Conservation (phyloP, 768 basidiomycete genomes). For the Kwoniella mangroviensis region DNA sequence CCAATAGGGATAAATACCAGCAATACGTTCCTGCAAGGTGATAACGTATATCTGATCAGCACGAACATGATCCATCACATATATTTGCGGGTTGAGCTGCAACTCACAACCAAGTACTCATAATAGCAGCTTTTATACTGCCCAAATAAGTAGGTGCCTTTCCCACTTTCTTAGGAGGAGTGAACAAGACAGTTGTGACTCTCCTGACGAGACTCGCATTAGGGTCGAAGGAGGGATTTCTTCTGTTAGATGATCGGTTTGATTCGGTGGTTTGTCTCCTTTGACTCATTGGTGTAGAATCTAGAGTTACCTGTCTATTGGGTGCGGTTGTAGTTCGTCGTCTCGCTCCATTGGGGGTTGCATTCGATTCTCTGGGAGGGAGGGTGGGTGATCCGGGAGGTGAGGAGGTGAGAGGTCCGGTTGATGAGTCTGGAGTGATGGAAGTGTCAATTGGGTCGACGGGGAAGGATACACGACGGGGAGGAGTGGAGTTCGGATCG, state of each 20-base stretch:
- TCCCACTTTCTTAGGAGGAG: slow-evolving; percentile 49
- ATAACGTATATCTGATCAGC: slow-evolving; percentile 46
- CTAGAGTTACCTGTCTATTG: slow-evolving; percentile 11
- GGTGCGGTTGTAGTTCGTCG: slow-evolving; percentile 5
- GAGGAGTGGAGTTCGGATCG: not conserved
- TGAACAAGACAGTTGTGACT: slow-evolving; percentile 54
- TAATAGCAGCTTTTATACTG: slow-evolving; percentile 46
- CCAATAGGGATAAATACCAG: slow-evolving; percentile 63
- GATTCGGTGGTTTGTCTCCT: slow-evolving; percentile 19
- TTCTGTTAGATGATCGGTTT: not conserved
- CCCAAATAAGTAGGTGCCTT: slow-evolving; percentile 44
- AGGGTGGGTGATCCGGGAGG: slow-evolving; percentile 18
- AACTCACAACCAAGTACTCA: slow-evolving; percentile 51
- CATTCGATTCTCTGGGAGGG: not conserved
- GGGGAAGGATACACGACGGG: slow-evolving; percentile 26
- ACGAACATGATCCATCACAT: slow-evolving; percentile 22
- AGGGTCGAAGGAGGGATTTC: slow-evolving; percentile 26
- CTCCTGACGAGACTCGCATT: slow-evolving; percentile 43
- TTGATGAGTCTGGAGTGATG: not conserved
- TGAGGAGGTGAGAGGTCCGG: slow-evolving; percentile 11
- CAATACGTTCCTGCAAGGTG: slow-evolving; percentile 60
- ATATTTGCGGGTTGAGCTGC: not conserved
- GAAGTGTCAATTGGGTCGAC: not conserved
- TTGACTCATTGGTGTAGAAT: not conserved
- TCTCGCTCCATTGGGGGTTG: not conserved